These are phyloP conservation scores for Excoecaria cochinchinensis DNA, from an alignment of 345 rosid genomes.

Conservation along the genomic window DNA sequence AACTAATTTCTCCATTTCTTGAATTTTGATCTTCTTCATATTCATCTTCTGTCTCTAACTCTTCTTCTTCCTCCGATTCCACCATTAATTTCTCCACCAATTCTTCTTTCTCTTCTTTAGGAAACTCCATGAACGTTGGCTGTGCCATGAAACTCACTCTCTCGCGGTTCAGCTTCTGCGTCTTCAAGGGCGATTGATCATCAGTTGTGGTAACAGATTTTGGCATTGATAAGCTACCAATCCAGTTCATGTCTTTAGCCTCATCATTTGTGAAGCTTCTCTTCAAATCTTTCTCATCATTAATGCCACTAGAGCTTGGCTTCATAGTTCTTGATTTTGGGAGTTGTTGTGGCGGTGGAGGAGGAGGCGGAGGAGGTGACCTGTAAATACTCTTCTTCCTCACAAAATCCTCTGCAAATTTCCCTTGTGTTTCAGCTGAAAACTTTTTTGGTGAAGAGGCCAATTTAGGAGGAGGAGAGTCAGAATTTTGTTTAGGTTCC, in stretches of 20 bases:
- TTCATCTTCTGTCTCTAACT: conserved; percentile 30
- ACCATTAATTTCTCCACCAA: conserved; percentile 29
- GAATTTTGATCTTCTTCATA: conserved; percentile 19
- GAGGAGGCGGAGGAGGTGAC: conserved; percentile 59
- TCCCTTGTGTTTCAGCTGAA: conserved; percentile 41
- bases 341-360: conserved; percentile 60
- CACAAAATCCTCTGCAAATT: conserved; percentile 44
- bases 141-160: conserved; percentile 19
- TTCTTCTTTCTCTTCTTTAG: conserved; percentile 24
- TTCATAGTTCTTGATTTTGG: conserved; percentile 39
- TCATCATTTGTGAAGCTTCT: conserved; percentile 30
- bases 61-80: conserved; percentile 41
- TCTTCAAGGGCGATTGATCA: conserved; percentile 29
- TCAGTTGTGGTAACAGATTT: conserved; percentile 32
- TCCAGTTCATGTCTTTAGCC: conserved; percentile 8
- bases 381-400: conserved; percentile 49
- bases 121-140: conserved; percentile 36
- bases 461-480: conserved; percentile 6
- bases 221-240: conserved; percentile 17
- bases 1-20: no score
- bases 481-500: conserved; percentile 44
- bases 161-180: conserved; percentile 22
- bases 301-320: conserved; percentile 14
- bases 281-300: conserved; percentile 25
- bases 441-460: conserved; percentile 34